These are phyloP conservation scores for Capsicum pubescens DNA, from an alignment of 257 asterid species.

Conservation along the genomic window DNA sequence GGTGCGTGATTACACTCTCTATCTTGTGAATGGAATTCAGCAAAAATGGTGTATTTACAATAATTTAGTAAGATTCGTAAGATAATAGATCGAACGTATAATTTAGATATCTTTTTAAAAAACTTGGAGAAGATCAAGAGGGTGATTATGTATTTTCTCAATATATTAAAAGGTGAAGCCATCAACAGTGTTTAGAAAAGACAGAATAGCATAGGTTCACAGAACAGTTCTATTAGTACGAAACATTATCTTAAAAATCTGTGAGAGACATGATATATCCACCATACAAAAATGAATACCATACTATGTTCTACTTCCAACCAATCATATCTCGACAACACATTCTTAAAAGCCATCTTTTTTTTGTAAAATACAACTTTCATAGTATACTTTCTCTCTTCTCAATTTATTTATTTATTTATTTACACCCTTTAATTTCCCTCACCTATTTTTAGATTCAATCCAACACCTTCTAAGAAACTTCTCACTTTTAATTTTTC, in stretches of 20 bases:
- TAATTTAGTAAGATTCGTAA: no score
- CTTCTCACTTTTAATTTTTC: no score
- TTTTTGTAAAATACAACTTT: neutral
- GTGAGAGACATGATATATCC: slow-evolving; percentile 32
- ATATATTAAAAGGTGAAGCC: neutral
- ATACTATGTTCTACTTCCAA: neutral
- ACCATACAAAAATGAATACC: slow-evolving; percentile 24
- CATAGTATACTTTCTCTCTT: neutral
- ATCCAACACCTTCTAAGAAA: neutral
- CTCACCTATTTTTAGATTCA: neutral
- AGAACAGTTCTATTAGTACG: neutral
- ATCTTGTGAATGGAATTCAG: no score
- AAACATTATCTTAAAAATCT: slow-evolving; percentile 26
- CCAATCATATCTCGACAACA: slow-evolving; percentile 48
- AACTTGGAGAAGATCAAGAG: no score
- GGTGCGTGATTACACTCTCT: no score
- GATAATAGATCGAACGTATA: no score
- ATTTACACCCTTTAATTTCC: neutral
- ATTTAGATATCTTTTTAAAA: no score
- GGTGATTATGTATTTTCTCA: no score
- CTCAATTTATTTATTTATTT: neutral
- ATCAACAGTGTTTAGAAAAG: slow-evolving; percentile 35
- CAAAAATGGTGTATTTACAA: no score
- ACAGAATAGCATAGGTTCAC: neutral
- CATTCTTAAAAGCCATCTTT: slow-evolving; percentile 34